Evolutionary conservation across 805 yeast species (phyloP), one percentile per base, ranked within the genome.

Genomic region (Candida verbasci): DNA sequence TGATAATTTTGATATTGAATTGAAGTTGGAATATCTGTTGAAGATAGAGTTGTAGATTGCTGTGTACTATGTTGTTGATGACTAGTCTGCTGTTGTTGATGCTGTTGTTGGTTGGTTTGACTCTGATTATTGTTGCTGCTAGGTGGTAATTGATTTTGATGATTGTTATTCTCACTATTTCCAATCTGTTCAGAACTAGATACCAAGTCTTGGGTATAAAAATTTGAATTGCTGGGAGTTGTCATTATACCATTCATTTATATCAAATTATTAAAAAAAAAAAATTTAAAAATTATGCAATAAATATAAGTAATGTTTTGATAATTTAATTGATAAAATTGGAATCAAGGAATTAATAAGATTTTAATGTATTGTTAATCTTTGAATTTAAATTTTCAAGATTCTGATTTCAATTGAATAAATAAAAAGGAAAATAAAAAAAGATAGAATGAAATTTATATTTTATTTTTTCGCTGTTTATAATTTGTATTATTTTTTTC

Each of bases 221-320:
- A 40, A 34, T 40, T 40, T 30, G 43, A 29, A 8, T 32, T 35
- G 11, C 28, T 24, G 24, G 43, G 37, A 10, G 36, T 40, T 29
- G 43, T 20, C 43, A 40, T 40, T 25, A 40, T 35, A 17, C 34
- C 39, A 29, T 29, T 40, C 43, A 40, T 40, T 33, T 40, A 40
- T 33, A 20, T 17, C n/a, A n/a, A n/a, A n/a, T n/a, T n/a, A n/a
- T n/a, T n/a, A n/a, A n/a, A n/a, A n/a, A n/a, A n/a, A n/a, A 25
- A 9, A 33, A 25, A 25, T 33, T 12, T 18, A 33, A 22, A 25
- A 14, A 28, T 15, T 33, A 33, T 25, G 36, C 36, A 25, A 33
- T 20, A 17, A 33, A 21, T 9, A 33, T 25, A 33, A 33, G 17
- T 15, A 33, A 12, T 12, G 3, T 24, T 4, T 31, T 33, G 36